Conservation (phyloP, 495 filamentous ascomycete genomes). For the Trichoderma erinaceum region DNA sequence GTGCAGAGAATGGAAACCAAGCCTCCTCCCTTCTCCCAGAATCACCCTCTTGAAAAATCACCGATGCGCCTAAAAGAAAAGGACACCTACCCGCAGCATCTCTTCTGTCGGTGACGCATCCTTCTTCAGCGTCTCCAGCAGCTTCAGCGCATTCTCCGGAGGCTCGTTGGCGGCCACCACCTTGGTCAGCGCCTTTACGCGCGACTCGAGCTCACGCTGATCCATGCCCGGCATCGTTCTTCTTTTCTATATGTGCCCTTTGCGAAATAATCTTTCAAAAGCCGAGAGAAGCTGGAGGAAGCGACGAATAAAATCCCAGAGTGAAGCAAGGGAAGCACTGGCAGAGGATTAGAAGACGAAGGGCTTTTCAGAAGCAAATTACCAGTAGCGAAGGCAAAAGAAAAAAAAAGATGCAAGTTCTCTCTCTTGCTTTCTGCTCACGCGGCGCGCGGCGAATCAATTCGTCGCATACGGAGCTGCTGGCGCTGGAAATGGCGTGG, state of each 20-base stretch:
- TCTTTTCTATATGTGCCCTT: background rate
- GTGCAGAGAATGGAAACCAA: too few species aligned
- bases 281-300: background rate
- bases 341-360: background rate
- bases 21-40: background rate
- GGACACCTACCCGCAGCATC: constrained; percentile 57
- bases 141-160: constrained; percentile 52
- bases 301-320: background rate
- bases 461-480: background rate
- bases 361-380: background rate
- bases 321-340: background rate
- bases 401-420: constrained; percentile 8
- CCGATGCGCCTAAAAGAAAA: background rate
- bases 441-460: constrained; percentile 4
- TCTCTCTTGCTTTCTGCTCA: background rate
- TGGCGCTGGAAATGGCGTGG: background rate
- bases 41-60: background rate
- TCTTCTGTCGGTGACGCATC: constrained; percentile 82
- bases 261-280: background rate
- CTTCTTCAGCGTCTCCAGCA: constrained; percentile 71
- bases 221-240: constrained; percentile 53
- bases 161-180: constrained; percentile 64
- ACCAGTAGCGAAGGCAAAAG: background rate
- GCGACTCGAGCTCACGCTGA: constrained; percentile 66
- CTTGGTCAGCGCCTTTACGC: constrained; percentile 69